Conservation (phyloP, 2,329 filamentous ascomycete genomes). For the Pyricularia sp. region DNA sequence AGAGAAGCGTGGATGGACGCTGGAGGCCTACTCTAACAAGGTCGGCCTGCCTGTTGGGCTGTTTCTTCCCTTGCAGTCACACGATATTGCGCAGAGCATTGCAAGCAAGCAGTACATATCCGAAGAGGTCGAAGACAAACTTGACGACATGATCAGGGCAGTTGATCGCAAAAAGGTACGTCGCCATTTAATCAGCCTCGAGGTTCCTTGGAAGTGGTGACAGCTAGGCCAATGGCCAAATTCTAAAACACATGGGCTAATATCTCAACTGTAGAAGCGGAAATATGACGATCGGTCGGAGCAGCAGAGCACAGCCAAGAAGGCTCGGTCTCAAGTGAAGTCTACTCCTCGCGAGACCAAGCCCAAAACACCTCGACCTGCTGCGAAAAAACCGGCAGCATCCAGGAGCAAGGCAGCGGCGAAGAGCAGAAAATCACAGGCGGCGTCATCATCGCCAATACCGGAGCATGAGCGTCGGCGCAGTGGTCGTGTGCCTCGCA, state of each 20-base stretch:
- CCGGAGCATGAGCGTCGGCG: constrained; percentile 40
- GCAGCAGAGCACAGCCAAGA: constrained; percentile 32
- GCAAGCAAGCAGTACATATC: constrained; percentile 79
- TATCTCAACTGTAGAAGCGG: constrained; percentile 36
- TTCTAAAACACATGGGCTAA: neutral
- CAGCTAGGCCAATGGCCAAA: neutral
- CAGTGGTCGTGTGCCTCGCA: constrained; percentile 40
- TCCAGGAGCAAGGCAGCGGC: constrained; percentile 6
- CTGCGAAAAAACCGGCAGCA: constrained; percentile 21
- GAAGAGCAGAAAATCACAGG: constrained; percentile 15
- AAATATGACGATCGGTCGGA: constrained; percentile 44
- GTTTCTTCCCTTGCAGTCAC: constrained; percentile 65
- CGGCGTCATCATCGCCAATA: constrained; percentile 19
- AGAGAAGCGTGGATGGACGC: constrained; percentile 74
- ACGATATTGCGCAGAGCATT: constrained; percentile 73
- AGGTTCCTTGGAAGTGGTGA: neutral
- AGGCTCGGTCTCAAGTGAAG: constrained; percentile 18
- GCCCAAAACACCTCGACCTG: constrained; percentile 21
- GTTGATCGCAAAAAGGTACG: constrained; percentile 66
- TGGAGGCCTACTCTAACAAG: constrained; percentile 76
- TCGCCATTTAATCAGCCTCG: neutral
- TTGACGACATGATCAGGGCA: constrained; percentile 58
- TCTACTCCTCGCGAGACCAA: constrained; percentile 19
- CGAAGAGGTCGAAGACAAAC: constrained; percentile 62
- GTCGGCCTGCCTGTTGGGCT: constrained; percentile 71